These are phyloP conservation scores for Cubamyces sp. DNA, from an alignment of 768 basidiomycete genomes.

Conservation along the genomic window DNA sequence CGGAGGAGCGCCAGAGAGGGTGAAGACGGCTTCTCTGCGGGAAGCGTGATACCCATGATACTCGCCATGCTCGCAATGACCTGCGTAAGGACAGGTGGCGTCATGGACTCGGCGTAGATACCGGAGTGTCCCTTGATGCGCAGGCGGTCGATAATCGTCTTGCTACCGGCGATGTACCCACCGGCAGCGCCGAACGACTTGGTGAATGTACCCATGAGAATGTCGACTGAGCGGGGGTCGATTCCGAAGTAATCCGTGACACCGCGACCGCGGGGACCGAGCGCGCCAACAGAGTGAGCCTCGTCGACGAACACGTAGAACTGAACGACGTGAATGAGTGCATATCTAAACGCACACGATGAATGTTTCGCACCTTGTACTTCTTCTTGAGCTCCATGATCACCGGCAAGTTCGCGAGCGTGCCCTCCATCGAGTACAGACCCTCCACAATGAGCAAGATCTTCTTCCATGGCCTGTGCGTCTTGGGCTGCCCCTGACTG, in stretches of 20 bases:
- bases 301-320: slow-evolving; percentile 97
- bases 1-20: slow-evolving; percentile 40
- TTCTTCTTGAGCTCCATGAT: slow-evolving; percentile 87
- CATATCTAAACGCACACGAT: background rate
- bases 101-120: slow-evolving; percentile 87
- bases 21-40: slow-evolving; percentile 38
- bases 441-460: slow-evolving; percentile 95
- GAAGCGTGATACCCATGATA: slow-evolving; percentile 83
- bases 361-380: slow-evolving; percentile 77
- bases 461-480: slow-evolving; percentile 99
- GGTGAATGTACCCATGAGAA: slow-evolving; percentile 99
- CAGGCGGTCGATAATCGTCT: slow-evolving; percentile 77
- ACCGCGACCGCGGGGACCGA: slow-evolving; percentile 94
- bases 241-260: slow-evolving; percentile 94
- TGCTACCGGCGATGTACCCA: slow-evolving; percentile 90
- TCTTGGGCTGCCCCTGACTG: slow-evolving; percentile 96
- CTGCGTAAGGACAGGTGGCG: slow-evolving; percentile 90
- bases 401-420: slow-evolving; percentile 79
- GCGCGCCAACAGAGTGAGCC: slow-evolving; percentile 95
- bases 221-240: slow-evolving; percentile 78
- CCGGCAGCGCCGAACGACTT: slow-evolving; percentile 94
- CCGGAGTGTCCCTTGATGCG: slow-evolving; percentile 82
- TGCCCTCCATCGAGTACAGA: slow-evolving; percentile 99
- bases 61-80: slow-evolving; percentile 91
- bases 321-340: slow-evolving; percentile 44